Conservation (phyloP, 1,139 yeast species). For the Suhomyces kunorum region DNA sequence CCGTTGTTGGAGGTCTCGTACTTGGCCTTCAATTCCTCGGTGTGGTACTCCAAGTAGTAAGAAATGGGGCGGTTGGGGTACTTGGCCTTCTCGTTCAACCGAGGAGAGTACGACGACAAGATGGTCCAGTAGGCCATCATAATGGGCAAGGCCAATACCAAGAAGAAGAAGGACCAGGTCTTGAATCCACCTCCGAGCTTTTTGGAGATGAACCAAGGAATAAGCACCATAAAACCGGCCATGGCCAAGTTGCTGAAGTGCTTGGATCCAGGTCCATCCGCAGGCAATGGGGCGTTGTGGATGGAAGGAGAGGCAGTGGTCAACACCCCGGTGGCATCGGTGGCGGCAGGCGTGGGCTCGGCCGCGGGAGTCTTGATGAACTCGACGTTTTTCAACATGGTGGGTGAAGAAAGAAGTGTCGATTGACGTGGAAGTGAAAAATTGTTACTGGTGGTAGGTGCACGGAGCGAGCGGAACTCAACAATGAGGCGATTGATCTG, state of each 20-base stretch:
- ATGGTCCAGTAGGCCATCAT: slow-evolving; percentile 82
- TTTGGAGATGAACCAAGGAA: slow-evolving; percentile 66
- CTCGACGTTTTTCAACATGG: slow-evolving; percentile 45
- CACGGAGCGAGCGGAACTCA: neutral
- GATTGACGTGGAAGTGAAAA: slow-evolving; percentile 9
- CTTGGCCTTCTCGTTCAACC: slow-evolving; percentile 75
- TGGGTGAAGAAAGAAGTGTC: slow-evolving; percentile 7
- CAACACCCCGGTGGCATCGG: slow-evolving; percentile 55
- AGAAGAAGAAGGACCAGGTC: slow-evolving; percentile 57
- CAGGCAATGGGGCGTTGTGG: slow-evolving; percentile 84
- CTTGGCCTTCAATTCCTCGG: slow-evolving; percentile 67
- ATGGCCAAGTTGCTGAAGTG: slow-evolving; percentile 70
- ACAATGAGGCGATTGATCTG: neutral
- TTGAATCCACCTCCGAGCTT: slow-evolving; percentile 75
- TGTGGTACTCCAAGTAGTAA: slow-evolving; percentile 80
- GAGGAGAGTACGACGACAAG: slow-evolving; percentile 74
- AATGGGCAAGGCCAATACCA: slow-evolving; percentile 64
- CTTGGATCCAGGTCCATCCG: slow-evolving; percentile 87
- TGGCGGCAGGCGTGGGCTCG: slow-evolving; percentile 48
- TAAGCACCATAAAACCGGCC: slow-evolving; percentile 49
- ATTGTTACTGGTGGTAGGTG: neutral
- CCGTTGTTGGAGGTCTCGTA: slow-evolving; percentile 61
- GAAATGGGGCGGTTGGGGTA: slow-evolving; percentile 80
- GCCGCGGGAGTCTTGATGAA: slow-evolving; percentile 64
- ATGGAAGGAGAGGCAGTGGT: slow-evolving; percentile 73